Base-by-base conservation (phyloP, 1,139 yeast species). In the Magnusiomyces tetraspermus region DNA sequence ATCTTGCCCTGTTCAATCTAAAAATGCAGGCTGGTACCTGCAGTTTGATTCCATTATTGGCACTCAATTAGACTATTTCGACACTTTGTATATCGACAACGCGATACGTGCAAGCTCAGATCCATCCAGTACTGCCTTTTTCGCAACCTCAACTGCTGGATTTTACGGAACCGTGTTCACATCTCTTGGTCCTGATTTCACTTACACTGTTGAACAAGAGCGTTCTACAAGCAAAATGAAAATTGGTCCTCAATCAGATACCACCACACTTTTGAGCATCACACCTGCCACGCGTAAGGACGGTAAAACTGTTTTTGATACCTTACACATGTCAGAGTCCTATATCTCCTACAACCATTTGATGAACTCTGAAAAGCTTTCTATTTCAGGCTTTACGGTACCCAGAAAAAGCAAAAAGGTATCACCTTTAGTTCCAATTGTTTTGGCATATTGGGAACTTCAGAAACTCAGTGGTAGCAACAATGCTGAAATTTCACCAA, bases 131-230 rank as follows among this genome's bases (percentile, higher is more conserved):
- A 76, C 82, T 36, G 87, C 95, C 1, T 72, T 92, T 43, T 88
- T 86, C 65, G 76, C 79, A 3, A 71, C 87, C 0, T 85, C 83
- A 0, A 65, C 81, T 8, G 85, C 84, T 65, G 98, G 98, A 0
- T 71, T 89, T 66, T 88, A 78, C 65, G 97, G 96, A 1, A 86
- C 80, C 63, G 76, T 87, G 1, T 81, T 90, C 62, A 82, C 82
- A 2, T 98, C 94, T 67, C 73, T 92, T 56, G 78, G 49, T 3
- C 31, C 88, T 21, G 67, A 74, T 52, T 90, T 87, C 67, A 71
- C 73, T 28, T 45, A 44, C 43, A 37, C 48, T 23, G 42, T 44
- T 59, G 81, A 86, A 49, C 78, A 79, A 69, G 76, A 70, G 58
- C 77, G 63, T 63, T 77, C 71, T 59, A 33, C 38, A 33, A 71